phyloP scores from a whole-genome alignment of 2,329 filamentous ascomycete species.

The Camillea tinctor region DNA sequence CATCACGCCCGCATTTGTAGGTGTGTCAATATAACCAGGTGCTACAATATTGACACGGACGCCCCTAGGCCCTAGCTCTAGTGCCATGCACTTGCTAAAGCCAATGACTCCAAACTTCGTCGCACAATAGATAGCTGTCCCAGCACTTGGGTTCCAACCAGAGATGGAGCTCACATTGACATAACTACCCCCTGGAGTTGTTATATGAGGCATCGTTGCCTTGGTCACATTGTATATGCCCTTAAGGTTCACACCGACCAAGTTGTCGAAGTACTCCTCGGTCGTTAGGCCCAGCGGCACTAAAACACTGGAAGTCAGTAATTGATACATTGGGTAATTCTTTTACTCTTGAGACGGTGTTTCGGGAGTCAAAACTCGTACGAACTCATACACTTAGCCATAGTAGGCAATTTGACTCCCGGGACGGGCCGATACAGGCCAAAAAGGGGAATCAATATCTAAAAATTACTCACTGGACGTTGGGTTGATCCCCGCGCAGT shows the following conservation, averaged over 20 bases:
- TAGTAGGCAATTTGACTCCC: too few relatives aligned
- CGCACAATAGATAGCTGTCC: conserved; percentile 34
- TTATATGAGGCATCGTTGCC: conserved; percentile 39
- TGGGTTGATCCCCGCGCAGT: conserved; percentile 48
- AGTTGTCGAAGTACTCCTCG: conserved; percentile 46
- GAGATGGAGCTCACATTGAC: conserved; percentile 39
- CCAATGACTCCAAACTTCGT: conserved; percentile 43
- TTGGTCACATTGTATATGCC: conserved; percentile 45
- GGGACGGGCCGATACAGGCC: too few relatives aligned
- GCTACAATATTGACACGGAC: conserved; percentile 36
- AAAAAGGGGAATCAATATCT: too few relatives aligned
- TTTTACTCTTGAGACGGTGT: too few relatives aligned
- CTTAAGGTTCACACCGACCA: conserved; percentile 45
- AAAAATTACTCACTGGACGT: too few relatives aligned
- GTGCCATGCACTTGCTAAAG: conserved; percentile 41
- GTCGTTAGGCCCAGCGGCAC: conserved; percentile 38
- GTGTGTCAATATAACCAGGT: conserved; percentile 29
- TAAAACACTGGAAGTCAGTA: too few relatives aligned
- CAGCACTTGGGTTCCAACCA: conserved; percentile 27
- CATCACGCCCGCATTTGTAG: conserved; percentile 42
- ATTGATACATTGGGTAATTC: too few relatives aligned
- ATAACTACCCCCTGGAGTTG: conserved; percentile 27
- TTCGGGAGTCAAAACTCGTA: too few relatives aligned
- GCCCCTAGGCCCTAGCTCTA: conserved; percentile 39
- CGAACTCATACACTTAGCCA: too few relatives aligned